Percentiles rank a stretch among this genome's conserved stretches.
Conservation (phyloP, 2,329 filamentous ascomycete species). For the Aurifilum marmelostoma region DNA sequence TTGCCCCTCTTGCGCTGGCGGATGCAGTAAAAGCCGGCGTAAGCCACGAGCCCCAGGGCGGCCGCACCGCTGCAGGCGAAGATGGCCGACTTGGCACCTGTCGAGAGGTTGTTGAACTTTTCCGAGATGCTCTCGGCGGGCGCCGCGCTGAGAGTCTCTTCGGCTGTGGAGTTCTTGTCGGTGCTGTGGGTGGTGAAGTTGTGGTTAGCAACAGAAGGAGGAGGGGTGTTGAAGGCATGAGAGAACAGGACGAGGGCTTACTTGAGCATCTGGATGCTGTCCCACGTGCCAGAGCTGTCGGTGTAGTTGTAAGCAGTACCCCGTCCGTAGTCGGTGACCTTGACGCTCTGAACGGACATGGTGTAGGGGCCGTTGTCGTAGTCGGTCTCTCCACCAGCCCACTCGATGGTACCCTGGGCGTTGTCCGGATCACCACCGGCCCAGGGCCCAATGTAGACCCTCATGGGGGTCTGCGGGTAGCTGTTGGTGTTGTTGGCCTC, state of each 20-base stretch:
- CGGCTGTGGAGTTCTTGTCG: conserved; percentile 55
- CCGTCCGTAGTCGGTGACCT: conserved; percentile 60
- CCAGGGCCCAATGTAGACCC: conserved; percentile 69
- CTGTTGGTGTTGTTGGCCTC: conserved; percentile 65
- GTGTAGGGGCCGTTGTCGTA: conserved; percentile 68
- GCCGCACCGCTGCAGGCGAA: conserved; percentile 53
- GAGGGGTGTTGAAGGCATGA: no score
- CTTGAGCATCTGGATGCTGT: conserved; percentile 64
- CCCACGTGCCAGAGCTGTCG: conserved; percentile 62
- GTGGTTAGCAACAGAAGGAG: not conserved
- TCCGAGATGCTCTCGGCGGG: conserved; percentile 51
- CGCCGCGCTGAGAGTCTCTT: conserved; percentile 46
- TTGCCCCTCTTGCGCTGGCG: conserved; percentile 57
- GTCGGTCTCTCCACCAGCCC: conserved; percentile 72
- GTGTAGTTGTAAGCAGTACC: conserved; percentile 68
- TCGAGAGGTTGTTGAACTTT: conserved; percentile 58
- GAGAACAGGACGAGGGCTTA: conserved; percentile 42
- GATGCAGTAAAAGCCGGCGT: conserved; percentile 57
- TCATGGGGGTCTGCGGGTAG: conserved; percentile 79
- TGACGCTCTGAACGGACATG: conserved; percentile 70
- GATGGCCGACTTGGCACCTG: conserved; percentile 54
- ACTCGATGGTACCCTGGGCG: conserved; percentile 62
- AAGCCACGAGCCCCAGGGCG: conserved; percentile 46
- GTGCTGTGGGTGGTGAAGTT: conserved; percentile 44
- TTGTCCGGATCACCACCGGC: conserved; percentile 62